Evolutionary conservation across 306 rosid species (phyloP).

Genomic region (Medicago ruthenica): DNA sequence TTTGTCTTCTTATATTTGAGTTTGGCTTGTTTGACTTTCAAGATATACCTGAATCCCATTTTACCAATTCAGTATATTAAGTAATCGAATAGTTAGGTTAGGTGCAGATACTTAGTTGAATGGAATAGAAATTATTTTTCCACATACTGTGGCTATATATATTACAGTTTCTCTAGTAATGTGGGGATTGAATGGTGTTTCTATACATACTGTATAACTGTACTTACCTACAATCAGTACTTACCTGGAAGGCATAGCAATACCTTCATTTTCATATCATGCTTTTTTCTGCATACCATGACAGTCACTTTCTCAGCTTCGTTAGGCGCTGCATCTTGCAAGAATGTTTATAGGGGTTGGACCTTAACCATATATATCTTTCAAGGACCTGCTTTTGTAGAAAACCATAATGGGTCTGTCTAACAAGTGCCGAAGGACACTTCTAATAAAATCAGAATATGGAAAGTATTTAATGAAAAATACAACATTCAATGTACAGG

Average conservation of each 20-base stretch:
- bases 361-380: constrained; percentile 8
- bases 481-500: neutral
- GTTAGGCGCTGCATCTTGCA: neutral
- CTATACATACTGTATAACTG: too few relatives aligned
- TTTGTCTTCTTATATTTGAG: constrained; percentile 5
- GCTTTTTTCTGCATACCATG: neutral
- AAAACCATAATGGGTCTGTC: neutral
- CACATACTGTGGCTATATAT: neutral
- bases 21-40: neutral
- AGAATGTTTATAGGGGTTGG: neutral
- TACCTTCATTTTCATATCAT: constrained; percentile 2
- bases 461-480: neutral
- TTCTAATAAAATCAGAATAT: neutral
- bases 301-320: constrained; percentile 18
- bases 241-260: constrained; percentile 6
- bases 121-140: constrained; percentile 8
- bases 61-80: neutral
- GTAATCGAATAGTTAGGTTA: constrained; percentile 9
- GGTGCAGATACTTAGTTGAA: constrained; percentile 7
- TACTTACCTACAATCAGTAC: too few relatives aligned
- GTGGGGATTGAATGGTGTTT: constrained; percentile 2
- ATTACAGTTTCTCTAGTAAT: neutral
- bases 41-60: neutral
- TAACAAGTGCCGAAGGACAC: neutral
- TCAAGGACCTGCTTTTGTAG: neutral